Percentiles rank a stretch among this genome's conserved stretches.
Conservation (phyloP, 257 asterid genomes). For the Rauvolfia tetraphylla region DNA sequence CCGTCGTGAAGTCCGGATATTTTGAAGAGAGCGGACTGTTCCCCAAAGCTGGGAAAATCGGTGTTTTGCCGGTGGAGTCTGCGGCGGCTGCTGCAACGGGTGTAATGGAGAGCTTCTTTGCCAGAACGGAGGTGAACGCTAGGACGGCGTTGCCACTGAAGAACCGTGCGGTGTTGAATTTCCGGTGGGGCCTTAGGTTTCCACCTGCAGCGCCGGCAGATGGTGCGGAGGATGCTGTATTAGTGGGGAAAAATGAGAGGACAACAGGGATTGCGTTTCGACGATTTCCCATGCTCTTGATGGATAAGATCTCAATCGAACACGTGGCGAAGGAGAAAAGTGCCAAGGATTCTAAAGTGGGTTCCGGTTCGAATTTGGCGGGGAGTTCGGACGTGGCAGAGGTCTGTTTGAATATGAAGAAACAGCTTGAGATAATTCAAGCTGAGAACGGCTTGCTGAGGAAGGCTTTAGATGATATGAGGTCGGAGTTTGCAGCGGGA, state of each 20-base stretch:
- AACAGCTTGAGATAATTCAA: conserved; percentile 64
- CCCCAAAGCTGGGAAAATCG: conserved; percentile 30
- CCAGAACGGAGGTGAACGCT: conserved; percentile 65
- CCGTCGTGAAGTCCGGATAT: conserved; percentile 27
- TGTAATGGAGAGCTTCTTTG: conserved; percentile 37
- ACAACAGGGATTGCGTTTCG: conserved; percentile 33
- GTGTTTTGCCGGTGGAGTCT: conserved; percentile 28
- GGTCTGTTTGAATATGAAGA: conserved; percentile 71
- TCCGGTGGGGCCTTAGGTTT: conserved; percentile 89
- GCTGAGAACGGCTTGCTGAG: conserved; percentile 72
- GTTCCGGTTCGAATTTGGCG: conserved; percentile 15
- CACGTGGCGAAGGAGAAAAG: conserved; percentile 40
- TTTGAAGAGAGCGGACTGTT: conserved; percentile 31
- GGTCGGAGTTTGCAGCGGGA: conserved; percentile 61
- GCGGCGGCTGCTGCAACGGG: conserved; percentile 57
- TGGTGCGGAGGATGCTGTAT: conserved; percentile 43
- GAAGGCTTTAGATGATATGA: conserved; percentile 66
- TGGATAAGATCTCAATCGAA: conserved; percentile 87
- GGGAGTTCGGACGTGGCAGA: conserved; percentile 42
- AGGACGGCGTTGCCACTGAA: conserved; percentile 56
- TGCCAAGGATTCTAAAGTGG: conserved; percentile 31
- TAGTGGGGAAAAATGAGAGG: conserved; percentile 39
- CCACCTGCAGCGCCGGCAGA: conserved; percentile 38
- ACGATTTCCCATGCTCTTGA: conserved; percentile 55
- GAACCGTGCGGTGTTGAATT: conserved; percentile 52